Evolutionary conservation across 1,284 basidiomycete species (phyloP), one percentile per base, ranked within the genome.

Genomic region (Erythrobasidium hasegawianum): DNA sequence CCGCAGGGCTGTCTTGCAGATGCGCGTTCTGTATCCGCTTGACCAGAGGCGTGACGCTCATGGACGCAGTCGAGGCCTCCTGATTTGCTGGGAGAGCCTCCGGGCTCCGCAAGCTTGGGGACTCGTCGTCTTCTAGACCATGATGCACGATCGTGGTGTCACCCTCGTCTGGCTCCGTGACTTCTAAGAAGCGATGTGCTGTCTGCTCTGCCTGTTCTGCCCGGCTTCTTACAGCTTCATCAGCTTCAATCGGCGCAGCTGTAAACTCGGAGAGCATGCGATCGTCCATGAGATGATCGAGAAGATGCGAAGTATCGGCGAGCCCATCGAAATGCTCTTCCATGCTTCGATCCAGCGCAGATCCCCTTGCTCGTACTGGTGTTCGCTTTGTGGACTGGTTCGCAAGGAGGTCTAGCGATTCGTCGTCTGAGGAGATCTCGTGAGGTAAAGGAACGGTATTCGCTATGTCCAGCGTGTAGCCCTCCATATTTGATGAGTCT

Each of bases 151-250:
- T 45, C 20, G 39, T 27, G 2, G 5, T 38, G 14, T 47, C 43
- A 7, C 53, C 49, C n/a, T 55, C 57, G 10, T 60, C 67, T 2
- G 53, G 53, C 43, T 69, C 68, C 1, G 52, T 58, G 18, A 69
- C 38, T 39, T 69, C 68, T 5, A 69, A 39, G n/a, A 69, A 67
- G 1, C 68, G 62, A 26, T 58, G 56, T 2, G 68, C 68, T 8
- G 68, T 64, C 54, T 69, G 56, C 58, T 69, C 68, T 13, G 68
- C 68, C 52, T 69, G 68, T 16, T 66, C 50, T 1, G 68, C 68
- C 26, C 43, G 57, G 13, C 33, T 57, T n/a, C 49, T 53, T 8
- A 69, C 41, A 20, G 64, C 68, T 33, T 65, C 68, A 45, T 59
- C 68, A 9, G 64, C 68, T 27, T 65, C 62, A 9, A 43, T 13